Evolutionary conservation across 805 yeast species (phyloP), one percentile per base, ranked within the genome.

Genomic region (Ogataea philodendri): DNA sequence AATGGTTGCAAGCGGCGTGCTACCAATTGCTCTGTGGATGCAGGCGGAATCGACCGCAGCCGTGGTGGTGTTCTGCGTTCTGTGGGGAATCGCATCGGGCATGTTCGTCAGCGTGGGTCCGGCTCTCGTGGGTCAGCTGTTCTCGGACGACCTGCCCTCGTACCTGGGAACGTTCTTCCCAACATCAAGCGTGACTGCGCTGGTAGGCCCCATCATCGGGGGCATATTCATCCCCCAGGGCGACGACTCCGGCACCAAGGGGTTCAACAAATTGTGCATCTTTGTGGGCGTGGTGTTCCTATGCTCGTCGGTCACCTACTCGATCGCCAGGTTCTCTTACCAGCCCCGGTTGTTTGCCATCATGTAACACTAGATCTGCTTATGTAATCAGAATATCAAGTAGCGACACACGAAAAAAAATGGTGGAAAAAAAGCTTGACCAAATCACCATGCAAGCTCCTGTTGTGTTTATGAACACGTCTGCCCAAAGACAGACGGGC

Each of bases 401-500:
- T 19, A 16, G 14, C 18, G 22, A 7, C 18, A 9, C 21, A n/a
- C 32, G 22, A 22, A 26, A 25, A 21, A 26, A 26, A 26, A 17
- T 15, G 16, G 13, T 19, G 29, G 15, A 13, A 17, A 16, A 21
- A 27, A 28, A 28, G 23, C 22, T 29, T 20, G 19, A 14, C 17
- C 19, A 10, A 21, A 13, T 23, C 26, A 26, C 18, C 19, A 81
- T 81, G 85, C 90, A 84, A 65, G 90, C 93, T 23, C 93, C 93
- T 30, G 90, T 83, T 30, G 86, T 83, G 46, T 79, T 80, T 51
- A 72, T 83, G 78, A 83, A 90, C 69, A 84, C 97, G 17, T 76
- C 85, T 33, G 84, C 89, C 44, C 95, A 87, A 59, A 81, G 98
- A 57, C 95, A 93, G 59, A 80, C 88, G 23, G 98, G 98, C 29